Percentiles rank a stretch among this genome's conserved stretches.
phyloP scores from a whole-genome alignment of 2,329 filamentous ascomycete species.

The Orbilia ellipsospora region DNA sequence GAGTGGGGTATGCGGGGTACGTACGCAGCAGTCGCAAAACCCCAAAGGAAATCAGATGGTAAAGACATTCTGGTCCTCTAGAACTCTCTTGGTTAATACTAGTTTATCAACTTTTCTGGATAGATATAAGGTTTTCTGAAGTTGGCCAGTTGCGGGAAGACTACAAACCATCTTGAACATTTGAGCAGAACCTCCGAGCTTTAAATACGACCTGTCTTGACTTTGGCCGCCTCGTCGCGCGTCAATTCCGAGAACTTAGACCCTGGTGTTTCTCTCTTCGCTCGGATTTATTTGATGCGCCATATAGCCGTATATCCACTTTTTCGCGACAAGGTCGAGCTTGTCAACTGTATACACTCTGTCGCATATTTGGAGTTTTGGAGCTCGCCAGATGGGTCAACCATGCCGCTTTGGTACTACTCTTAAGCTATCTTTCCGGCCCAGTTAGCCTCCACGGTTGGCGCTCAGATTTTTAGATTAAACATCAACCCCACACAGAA shows the following conservation, averaged over 20 bases:
- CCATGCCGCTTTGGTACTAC: slow-evolving; percentile 46
- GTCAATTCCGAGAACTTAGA: slow-evolving; percentile 49
- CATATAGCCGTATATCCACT: slow-evolving; percentile 54
- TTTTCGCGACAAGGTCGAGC: slow-evolving; percentile 37
- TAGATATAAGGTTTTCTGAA: slow-evolving; percentile 15
- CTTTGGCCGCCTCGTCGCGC: slow-evolving; percentile 40
- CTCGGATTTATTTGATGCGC: slow-evolving; percentile 55
- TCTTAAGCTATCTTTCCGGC: slow-evolving; percentile 53
- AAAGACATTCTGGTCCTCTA: slow-evolving; percentile 63
- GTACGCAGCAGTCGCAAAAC: slow-evolving; percentile 81
- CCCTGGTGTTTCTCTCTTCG: slow-evolving; percentile 54
- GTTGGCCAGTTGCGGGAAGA: slow-evolving; percentile 17
- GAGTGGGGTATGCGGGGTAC: slow-evolving; percentile 59
- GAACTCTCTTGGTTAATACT: slow-evolving; percentile 32
- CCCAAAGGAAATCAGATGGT: slow-evolving; percentile 79
- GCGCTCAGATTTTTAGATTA: slow-evolving; percentile 15
- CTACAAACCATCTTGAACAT: slow-evolving; percentile 52
- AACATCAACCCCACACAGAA: slow-evolving; percentile 31
- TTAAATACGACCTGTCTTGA: slow-evolving; percentile 45
- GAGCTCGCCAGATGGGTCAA: slow-evolving; percentile 46
- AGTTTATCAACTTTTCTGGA: slow-evolving; percentile 11
- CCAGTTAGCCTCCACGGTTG: slow-evolving; percentile 25
- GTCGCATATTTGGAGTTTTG: slow-evolving; percentile 45
- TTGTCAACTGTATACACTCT: slow-evolving; percentile 51
- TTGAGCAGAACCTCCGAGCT: slow-evolving; percentile 54